phyloP scores from a whole-genome alignment of 768 basidiomycete species.

The Hericium coralloides region DNA sequence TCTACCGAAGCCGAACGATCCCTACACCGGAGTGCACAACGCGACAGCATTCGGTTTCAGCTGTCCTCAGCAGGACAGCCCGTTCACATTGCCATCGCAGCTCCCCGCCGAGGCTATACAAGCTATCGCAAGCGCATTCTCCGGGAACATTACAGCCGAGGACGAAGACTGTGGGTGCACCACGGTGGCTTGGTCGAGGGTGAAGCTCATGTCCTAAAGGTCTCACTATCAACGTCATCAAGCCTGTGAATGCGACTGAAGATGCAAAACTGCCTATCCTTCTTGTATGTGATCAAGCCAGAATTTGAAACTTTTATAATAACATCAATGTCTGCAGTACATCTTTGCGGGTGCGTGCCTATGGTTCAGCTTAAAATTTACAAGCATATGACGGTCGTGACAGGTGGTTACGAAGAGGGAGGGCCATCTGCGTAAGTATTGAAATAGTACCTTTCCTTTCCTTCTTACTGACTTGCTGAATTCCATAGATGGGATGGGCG shows the following conservation, averaged over 20 bases:
- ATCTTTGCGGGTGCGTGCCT: conserved; percentile 16
- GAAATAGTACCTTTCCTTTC: too few relatives aligned
- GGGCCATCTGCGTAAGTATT: too few relatives aligned
- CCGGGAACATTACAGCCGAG: neutral
- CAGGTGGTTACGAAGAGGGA: conserved; percentile 37
- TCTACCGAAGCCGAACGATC: conserved; percentile 4
- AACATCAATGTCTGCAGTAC: conserved; percentile 12
- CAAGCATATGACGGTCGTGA: neutral
- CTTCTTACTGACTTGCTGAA: too few relatives aligned
- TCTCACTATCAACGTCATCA: conserved; percentile 19
- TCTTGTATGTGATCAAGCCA: conserved; percentile 4
- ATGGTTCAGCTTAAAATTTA: neutral
- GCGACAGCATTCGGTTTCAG: conserved; percentile 12
- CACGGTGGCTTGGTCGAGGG: neutral
- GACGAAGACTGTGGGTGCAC: conserved; percentile 2
- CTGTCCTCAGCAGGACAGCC: conserved; percentile 16
- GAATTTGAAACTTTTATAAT: neutral
- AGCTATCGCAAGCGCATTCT: neutral
- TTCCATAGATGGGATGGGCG: conserved; percentile 15
- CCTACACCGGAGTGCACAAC: conserved; percentile 9
- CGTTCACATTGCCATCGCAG: neutral
- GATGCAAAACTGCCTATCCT: conserved; percentile 12
- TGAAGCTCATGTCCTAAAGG: conserved; percentile 1
- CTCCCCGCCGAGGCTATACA: neutral
- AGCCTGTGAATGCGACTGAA: conserved; percentile 9